Base-by-base conservation (phyloP, 1,284 basidiomycete species). In the Ganoderma boninense region DNA sequence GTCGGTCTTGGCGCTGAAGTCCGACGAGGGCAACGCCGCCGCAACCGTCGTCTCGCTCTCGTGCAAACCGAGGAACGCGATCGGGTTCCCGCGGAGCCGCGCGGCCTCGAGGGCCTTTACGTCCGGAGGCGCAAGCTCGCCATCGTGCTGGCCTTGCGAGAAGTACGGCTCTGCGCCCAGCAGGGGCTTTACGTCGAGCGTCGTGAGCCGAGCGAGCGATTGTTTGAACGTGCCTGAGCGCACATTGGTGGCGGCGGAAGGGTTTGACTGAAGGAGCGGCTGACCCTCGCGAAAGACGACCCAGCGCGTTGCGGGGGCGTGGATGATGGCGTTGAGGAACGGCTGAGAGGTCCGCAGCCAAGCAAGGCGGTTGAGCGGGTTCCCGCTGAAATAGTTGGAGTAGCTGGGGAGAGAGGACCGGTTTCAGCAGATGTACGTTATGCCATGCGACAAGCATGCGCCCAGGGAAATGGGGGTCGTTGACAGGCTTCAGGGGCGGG, bases 301-400 rank as follows among this genome's bases (percentile, higher is more conserved):
- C 90, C 95, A 97, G 62, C 87, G 86, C 2, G 94, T 87, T 10
- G 87, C 76, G 0, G 89, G 86, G 18, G 88, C 85, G 23, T 78
- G 78, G 44, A 92, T 82, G 76, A 95, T 85, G 16, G 89, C 84
- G 73, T 94, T 94, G 59, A 97, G 84, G 79, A 95, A 93, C 5
- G 86, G 79, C 23, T 89, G 87, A 7, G 92, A 93, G 23, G 90
- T 83, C 38, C 96, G 87, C 68, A 96, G 86, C 92, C 95, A 97
- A 0, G 94, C 92, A 35, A 97, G 86, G 44, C 96, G 90, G 81
- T 97, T 97, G 52, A 97, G 84, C 20, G 95, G 93, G 18, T 92
- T 93, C 63, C 94, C 95, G 63, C 89, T 86, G 77, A 92, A 90
- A 83, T 91, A 90, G 79, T 93, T 93, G 72, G 87, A 77, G 74